Conservation (phyloP, 306 rosid species). For the Quercus bicolor region DNA sequence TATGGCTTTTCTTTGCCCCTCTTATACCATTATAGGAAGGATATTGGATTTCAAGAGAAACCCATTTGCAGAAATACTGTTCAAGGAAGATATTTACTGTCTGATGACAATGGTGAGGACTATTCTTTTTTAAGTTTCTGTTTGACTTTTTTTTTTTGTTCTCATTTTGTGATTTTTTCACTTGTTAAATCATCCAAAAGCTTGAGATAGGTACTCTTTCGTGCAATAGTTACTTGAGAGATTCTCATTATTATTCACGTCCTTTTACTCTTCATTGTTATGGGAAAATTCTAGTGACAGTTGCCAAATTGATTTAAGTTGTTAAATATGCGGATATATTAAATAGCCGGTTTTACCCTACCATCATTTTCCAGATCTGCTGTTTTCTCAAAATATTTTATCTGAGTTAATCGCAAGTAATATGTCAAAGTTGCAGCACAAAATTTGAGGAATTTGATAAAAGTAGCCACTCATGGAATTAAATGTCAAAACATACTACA, state of each 20-base stretch:
- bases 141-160: neutral
- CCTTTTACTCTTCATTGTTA: neutral
- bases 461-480: neutral
- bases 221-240: neutral
- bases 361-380: neutral
- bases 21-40: constrained; percentile 42
- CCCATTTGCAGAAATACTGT: constrained; percentile 66
- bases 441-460: neutral
- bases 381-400: neutral
- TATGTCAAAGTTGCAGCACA: neutral
- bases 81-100: constrained; percentile 74
- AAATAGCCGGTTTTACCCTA: neutral
- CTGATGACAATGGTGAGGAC: constrained; percentile 67
- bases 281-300: neutral
- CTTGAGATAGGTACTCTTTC: neutral
- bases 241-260: neutral
- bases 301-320: neutral
- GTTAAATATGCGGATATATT: neutral
- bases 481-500: neutral
- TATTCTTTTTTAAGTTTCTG: constrained; percentile 7
- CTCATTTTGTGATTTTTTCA: neutral
- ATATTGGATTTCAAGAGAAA: constrained; percentile 44
- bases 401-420: neutral
- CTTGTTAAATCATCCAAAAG: neutral
- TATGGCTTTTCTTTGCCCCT: too few relatives aligned